Base-by-base conservation (phyloP, 495 filamentous ascomycete genomes). In the Talaromyces stipitatus region DNA sequence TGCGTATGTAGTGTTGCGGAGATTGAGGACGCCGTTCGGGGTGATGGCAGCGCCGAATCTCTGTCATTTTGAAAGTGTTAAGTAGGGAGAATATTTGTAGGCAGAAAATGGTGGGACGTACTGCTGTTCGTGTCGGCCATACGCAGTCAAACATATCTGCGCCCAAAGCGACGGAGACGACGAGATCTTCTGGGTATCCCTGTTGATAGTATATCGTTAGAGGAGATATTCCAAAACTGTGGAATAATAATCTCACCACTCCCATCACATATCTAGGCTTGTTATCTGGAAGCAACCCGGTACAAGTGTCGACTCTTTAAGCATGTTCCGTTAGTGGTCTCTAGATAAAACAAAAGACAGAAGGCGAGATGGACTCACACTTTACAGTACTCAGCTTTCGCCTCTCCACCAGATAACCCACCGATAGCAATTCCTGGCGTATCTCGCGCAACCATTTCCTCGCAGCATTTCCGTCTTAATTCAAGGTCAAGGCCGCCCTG, bases 61-160 rank as follows among this genome's bases (percentile, higher is more conserved):
- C 72, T 84, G 36, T 54, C 56, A 50, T 3, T 58, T 12, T 4
- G 5, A 24, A 4, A 33, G 26, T 24, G 32, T 57, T 28, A 28
- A 50, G 58, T 57, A 45, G 32, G 20, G 54, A 2, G 6, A 43
- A 11, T 56, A 36, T n/a, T 14, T 23, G 46, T 3, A 10, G 11
- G 20, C 28, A 32, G 20, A 52, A 47, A 33, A 54, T 1, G 2
- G 27, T 26, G 16, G 52, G 54, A 43, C 72, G 63, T 73, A 82
- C 84, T 11, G 95, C 94, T 23, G 94, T 97, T 38, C 94, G 80
- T 23, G 94, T 98, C 7, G 92, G 95, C 95, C 95, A 98, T 5
- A 97, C 94, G 65, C 95, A 98, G 73, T 98, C 94, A 69, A 98
- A 98, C 95, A 98, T 97, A 67, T 98, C 94, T 22, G 95, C 94